Evolutionary conservation across 495 filamentous ascomycete genomes (phyloP).

Genomic region (Neurospora africana): DNA sequence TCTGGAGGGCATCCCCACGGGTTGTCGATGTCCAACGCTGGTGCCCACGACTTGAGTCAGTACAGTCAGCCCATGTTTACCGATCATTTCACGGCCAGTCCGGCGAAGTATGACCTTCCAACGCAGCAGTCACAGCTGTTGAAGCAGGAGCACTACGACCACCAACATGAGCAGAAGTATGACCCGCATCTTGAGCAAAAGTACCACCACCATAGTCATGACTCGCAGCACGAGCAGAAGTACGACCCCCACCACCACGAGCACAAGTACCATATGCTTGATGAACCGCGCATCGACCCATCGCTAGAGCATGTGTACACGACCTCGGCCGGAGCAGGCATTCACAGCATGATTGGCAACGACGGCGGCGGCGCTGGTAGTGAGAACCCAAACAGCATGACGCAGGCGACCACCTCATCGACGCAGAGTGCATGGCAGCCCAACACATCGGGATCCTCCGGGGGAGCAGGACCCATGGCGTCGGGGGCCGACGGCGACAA

Average conservation of each 20-base stretch:
- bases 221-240: background rate
- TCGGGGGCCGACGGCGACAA: background rate
- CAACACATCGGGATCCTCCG: background rate
- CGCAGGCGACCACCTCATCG: background rate
- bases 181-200: background rate
- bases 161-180: background rate
- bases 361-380: background rate
- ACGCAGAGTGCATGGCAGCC: background rate
- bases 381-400: background rate
- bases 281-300: constrained; percentile 14
- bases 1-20: background rate
- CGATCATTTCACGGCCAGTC: background rate
- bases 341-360: background rate
- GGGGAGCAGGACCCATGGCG: background rate
- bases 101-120: background rate
- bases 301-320: constrained; percentile 7
- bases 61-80: constrained; percentile 5
- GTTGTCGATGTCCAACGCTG: background rate
- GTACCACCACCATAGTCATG: background rate
- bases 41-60: constrained; percentile 1
- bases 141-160: background rate
- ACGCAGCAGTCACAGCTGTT: background rate
- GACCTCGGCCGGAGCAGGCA: background rate
- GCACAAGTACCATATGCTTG: background rate
- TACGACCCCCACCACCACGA: background rate